Evolutionary conservation across 306 rosid genomes (phyloP), one percentile per base, ranked within the genome.

Genomic region (Ochetophila trinervis): DNA sequence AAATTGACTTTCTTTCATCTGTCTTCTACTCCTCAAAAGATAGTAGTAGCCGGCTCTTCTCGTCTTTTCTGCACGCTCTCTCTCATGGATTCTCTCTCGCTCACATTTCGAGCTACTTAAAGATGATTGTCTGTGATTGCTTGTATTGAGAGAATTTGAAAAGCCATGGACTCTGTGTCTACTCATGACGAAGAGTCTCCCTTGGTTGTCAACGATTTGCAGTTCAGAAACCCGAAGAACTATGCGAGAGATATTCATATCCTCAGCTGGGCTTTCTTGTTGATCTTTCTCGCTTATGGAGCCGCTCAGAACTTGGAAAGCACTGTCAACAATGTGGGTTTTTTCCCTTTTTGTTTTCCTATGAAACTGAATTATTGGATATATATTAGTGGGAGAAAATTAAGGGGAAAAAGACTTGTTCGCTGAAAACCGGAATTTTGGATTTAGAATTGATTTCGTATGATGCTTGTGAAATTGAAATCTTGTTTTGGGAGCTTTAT

Each of bases 301-400:
- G 98, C 98, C 7, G 98, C 88, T 5, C 98, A 89, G 78, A 93
- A 93, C 66, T 69, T 93, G 19, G 89, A 93, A 83, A 93, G 88
- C 65, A 86, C 91, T 15, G 57, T 93, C 72, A 93, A 93, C 77
- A 89, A 88, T 16, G 98, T 92, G 61, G 71, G 83, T 73, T 17
- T 32, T 57, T 23, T 13, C 6, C 21, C 14, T 70, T 11, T 53
- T 54, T 67, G 23, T 9, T 45, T 62, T 53, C 5, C 21, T 4
- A 17, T n/a, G 21, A 14, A 4, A 4, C 7, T 17, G 4, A 17
- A 47, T 4, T 16, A 18, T 50, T 50, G 8, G 17, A 19, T 12
- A 10, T 7, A 36, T 6, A 7, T 12, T 49, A 18, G 53, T 13
- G 18, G 53, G 19, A 16, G n/a, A n/a, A 48, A 48, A 48, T 2